These are phyloP conservation scores for Paulownia fortunei DNA, from an alignment of 257 asterid species.

Conservation along the genomic window DNA sequence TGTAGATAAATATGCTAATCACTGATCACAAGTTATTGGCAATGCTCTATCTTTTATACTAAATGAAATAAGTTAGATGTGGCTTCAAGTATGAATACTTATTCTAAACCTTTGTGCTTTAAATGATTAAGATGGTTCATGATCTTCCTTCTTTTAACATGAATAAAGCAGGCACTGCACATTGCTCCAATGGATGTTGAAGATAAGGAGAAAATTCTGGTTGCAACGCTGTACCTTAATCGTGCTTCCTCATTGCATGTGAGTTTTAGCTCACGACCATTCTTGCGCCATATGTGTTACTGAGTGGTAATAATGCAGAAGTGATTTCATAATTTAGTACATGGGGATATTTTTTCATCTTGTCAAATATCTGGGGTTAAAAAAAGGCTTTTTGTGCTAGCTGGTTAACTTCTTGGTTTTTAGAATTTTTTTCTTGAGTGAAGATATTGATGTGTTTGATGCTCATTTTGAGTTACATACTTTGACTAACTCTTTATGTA, in stretches of 20 bases:
- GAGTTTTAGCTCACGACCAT: constrained; percentile 41
- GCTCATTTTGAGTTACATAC: constrained; percentile 10
- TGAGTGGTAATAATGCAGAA: constrained; percentile 4
- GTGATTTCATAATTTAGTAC: neutral
- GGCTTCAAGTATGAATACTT: neutral
- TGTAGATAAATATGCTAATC: neutral
- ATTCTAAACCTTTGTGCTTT: neutral
- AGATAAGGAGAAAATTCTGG: constrained; percentile 58
- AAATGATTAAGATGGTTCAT: neutral
- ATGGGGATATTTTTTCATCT: neutral
- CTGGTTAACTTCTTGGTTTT: constrained; percentile 10
- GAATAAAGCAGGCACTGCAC: constrained; percentile 71
- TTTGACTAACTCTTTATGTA: neutral
- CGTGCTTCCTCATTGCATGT: constrained; percentile 89
- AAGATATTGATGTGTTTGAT: constrained; percentile 11
- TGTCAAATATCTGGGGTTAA: constrained; percentile 13
- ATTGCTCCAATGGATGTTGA: constrained; percentile 66
- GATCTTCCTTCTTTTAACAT: constrained; percentile 24
- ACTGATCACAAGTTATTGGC: neutral
- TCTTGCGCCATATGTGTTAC: constrained; percentile 16
- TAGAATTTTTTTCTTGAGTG: neutral
- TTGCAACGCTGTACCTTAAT: constrained; percentile 75
- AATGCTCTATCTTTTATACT: neutral
- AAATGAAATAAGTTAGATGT: constrained; percentile 14
- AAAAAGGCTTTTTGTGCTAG: neutral